Conservation (phyloP, 2,329 filamentous ascomycete species). For the Orbilia quercus region DNA sequence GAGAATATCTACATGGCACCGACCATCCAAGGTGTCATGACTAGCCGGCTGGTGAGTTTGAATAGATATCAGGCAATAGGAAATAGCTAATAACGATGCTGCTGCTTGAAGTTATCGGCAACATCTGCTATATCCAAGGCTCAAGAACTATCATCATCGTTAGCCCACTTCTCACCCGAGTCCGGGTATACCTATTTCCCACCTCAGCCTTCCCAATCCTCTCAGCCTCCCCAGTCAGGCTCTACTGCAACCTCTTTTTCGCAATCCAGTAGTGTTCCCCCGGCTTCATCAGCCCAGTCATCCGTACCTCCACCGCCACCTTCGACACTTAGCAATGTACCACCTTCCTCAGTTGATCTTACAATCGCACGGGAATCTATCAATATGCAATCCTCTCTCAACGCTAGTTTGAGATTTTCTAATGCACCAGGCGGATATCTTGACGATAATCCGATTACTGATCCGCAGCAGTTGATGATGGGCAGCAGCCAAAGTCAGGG, state of each 20-base stretch:
- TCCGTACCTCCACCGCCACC: conserved; percentile 57
- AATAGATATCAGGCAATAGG: conserved; percentile 48
- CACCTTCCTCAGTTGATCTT: conserved; percentile 60
- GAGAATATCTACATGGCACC: conserved; percentile 76
- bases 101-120: conserved; percentile 55
- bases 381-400: conserved; percentile 62
- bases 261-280: conserved; percentile 35
- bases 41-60: conserved; percentile 68
- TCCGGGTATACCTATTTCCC: conserved; percentile 64
- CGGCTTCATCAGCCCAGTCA: conserved; percentile 27
- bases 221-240: conserved; percentile 18
- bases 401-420: conserved; percentile 68
- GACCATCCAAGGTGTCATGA: conserved; percentile 70
- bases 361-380: conserved; percentile 62
- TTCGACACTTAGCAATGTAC: conserved; percentile 58
- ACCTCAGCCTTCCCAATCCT: conserved; percentile 43
- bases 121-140: conserved; percentile 61
- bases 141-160: conserved; percentile 59
- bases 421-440: conserved; percentile 72
- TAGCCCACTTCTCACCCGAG: conserved; percentile 66
- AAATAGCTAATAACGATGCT: conserved; percentile 22
- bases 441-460: conserved; percentile 76
- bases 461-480: conserved; percentile 62
- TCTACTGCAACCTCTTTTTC: conserved; percentile 44
- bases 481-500: conserved; percentile 46